Percentiles rank a stretch among this genome's conserved stretches.
phyloP scores from a whole-genome alignment of 2,329 filamentous ascomycete genomes.

The Pseudogymnoascus sp. region DNA sequence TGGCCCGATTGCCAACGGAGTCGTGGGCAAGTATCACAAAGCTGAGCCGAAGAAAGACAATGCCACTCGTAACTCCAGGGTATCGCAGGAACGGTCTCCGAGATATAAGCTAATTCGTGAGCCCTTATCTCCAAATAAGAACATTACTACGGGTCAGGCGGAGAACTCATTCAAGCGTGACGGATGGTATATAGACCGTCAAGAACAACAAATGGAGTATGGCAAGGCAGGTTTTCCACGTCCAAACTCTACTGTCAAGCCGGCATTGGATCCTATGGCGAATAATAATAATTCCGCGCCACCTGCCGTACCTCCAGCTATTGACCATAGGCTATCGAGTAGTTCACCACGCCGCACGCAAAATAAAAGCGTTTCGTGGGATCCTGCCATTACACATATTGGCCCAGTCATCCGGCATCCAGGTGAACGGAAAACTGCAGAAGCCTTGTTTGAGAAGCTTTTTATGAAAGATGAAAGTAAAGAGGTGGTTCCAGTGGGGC shows the following conservation, averaged over 20 bases:
- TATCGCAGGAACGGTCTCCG: background rate
- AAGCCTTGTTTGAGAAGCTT: background rate
- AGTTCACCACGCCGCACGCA: background rate
- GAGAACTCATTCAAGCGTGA: background rate
- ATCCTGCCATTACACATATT: background rate
- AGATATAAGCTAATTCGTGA: background rate
- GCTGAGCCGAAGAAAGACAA: background rate
- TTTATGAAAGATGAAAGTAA: background rate
- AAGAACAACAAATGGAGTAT: background rate
- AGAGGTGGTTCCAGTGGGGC: background rate
- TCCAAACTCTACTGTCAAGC: background rate
- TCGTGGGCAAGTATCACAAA: background rate
- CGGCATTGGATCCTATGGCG: background rate
- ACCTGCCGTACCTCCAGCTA: background rate
- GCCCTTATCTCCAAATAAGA: background rate
- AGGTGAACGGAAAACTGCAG: background rate
- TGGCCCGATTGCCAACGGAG: background rate
- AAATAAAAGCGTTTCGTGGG: slow-evolving; percentile 5
- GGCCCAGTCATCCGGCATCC: background rate
- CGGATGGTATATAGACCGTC: background rate
- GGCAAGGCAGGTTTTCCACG: background rate
- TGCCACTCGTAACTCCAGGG: background rate
- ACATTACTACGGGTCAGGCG: background rate
- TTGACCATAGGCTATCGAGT: background rate
- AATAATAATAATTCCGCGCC: background rate